Conservation (phyloP, 2,329 filamentous ascomycete species). For the Sclerotinia trifoliorum region DNA sequence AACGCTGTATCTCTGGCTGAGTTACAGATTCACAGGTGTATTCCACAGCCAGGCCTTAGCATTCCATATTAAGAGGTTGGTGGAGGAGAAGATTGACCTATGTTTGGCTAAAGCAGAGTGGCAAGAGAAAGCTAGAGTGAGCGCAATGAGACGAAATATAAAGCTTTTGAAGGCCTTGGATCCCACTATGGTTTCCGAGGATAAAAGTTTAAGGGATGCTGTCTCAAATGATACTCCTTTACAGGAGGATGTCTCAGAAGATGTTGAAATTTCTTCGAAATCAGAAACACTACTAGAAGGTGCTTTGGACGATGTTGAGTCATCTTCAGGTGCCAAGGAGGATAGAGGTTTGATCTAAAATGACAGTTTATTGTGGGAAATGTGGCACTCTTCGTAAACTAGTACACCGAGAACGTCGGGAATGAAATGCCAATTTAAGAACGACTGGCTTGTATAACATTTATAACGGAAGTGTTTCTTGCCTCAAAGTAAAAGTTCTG, state of each 20-base stretch:
- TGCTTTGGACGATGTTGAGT: background rate
- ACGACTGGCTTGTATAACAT: background rate
- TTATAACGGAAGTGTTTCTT: background rate
- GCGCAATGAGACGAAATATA: background rate
- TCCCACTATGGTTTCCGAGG: background rate
- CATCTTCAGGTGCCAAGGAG: background rate
- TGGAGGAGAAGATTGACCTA: constrained; percentile 67
- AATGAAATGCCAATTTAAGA: background rate
- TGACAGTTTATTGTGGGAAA: background rate
- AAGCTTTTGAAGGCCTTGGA: background rate
- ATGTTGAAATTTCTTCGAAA: background rate
- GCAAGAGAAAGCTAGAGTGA: constrained; percentile 5
- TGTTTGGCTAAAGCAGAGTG: constrained; percentile 14
- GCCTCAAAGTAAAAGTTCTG: background rate
- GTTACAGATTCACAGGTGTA: constrained; percentile 79
- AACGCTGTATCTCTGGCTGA: constrained; percentile 89
- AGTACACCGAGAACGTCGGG: background rate
- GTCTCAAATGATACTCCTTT: background rate
- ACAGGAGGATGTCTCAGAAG: background rate
- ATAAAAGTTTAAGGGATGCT: background rate
- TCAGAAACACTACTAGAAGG: background rate
- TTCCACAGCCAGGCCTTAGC: constrained; percentile 75
- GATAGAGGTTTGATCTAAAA: background rate
- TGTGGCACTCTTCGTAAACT: too few relatives aligned
- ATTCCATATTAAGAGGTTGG: constrained; percentile 72